Conservation (phyloP, 176 grass and related monocot genomes). For the Rhynchospora tenuis region DNA sequence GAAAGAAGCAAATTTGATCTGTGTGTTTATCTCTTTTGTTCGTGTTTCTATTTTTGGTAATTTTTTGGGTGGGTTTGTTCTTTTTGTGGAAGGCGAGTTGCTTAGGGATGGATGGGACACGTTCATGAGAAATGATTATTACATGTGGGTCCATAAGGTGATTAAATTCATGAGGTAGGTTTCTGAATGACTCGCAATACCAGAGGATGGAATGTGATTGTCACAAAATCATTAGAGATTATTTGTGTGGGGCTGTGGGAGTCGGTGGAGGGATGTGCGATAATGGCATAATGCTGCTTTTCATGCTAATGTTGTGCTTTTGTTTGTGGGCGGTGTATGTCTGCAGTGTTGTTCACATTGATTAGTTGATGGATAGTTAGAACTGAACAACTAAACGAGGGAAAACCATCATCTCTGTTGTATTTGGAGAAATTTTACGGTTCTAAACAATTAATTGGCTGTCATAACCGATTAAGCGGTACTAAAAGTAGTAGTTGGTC, state of each 20-base stretch:
- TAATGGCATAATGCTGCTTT: neutral
- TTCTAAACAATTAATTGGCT: no score
- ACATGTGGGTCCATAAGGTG: neutral
- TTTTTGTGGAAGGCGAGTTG: neutral
- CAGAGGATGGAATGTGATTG: neutral
- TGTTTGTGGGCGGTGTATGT: neutral
- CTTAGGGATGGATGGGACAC: neutral
- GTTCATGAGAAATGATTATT: neutral
- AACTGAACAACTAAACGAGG: no score
- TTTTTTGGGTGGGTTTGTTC: constrained; percentile 1
- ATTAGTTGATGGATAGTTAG: no score
- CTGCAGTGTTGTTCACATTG: no score
- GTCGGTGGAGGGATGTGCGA: neutral
- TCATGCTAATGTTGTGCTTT: neutral
- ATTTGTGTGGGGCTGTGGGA: neutral
- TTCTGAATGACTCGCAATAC: neutral
- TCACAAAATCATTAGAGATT: neutral
- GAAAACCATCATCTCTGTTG: no score
- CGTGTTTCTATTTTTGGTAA: neutral
- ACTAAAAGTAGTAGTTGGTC: no score
- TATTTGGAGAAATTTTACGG: no score
- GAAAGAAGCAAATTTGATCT: neutral
- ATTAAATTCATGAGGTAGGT: neutral
- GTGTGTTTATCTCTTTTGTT: neutral
- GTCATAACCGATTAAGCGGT: no score